These are phyloP conservation scores for Lactifluus volemus DNA, from an alignment of 768 basidiomycete genomes.

Conservation along the genomic window DNA sequence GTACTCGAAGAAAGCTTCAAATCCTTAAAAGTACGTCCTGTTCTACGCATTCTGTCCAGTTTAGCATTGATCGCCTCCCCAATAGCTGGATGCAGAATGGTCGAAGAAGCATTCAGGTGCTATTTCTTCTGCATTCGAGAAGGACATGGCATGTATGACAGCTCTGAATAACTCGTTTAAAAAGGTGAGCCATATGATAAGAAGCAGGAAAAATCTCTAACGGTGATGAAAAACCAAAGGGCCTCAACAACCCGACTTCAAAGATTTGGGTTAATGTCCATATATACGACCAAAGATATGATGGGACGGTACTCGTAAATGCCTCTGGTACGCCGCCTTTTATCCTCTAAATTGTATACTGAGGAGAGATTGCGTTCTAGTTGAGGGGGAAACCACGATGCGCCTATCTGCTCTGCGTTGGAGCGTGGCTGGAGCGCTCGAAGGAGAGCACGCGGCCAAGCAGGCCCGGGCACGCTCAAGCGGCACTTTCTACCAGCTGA, in stretches of 20 bases:
- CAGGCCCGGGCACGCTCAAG: conserved; percentile 4
- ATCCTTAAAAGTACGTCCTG: not conserved
- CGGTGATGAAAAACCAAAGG: not conserved
- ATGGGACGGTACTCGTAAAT: not conserved
- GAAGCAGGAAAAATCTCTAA: not conserved
- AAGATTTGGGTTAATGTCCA: not conserved
- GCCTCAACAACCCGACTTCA: no score
- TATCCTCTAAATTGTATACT: not conserved
- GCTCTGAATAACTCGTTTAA: not conserved
- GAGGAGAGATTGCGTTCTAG: not conserved
- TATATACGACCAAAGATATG: not conserved
- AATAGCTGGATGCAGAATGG: not conserved
- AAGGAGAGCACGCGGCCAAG: not conserved
- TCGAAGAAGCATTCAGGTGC: not conserved
- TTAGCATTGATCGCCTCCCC: not conserved
- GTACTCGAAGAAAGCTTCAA: not conserved
- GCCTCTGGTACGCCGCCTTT: not conserved
- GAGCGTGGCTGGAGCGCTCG: not conserved
- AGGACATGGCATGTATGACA: conserved; percentile 3
- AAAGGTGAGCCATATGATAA: not conserved
- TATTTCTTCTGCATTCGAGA: not conserved
- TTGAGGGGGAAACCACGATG: not conserved
- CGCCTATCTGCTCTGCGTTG: conserved; percentile 10
- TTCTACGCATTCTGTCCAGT: not conserved
- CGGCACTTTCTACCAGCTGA: conserved; percentile 1